Base-by-base conservation (phyloP, 83 land plant genomes). In the Thuja plicata region DNA sequence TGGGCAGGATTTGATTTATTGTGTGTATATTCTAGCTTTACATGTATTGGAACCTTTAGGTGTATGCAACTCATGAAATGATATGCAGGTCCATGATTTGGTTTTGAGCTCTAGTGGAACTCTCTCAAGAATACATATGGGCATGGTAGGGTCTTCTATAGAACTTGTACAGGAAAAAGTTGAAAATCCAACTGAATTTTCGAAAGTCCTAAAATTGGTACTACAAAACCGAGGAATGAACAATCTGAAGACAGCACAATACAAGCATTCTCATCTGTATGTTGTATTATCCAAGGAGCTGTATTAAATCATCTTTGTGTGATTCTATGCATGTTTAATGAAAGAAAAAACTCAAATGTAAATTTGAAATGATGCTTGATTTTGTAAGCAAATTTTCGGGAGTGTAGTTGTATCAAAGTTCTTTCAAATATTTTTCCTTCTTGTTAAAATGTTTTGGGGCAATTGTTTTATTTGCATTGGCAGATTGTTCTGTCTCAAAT, bases 171-270 rank as follows among this genome's bases (percentile, higher is more conserved):
- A 94, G 45, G 98, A 96, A 86, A 93, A 92, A 88, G 92, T 95
- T 86, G 96, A 93, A 21, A 98, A 94, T 90, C 98, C 99, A 35
- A 82, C 94, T 71, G 99, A 94, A 24, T 98, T 97, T 92, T 89
- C 93, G 12, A 92, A 93, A 88, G 88, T 96, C 15, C 92, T 95
- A 78, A 97, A 93, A 89, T 82, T 91, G 5, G 99, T 93, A 40
- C 81, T 93, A 77, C 93, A 94, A 86, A 92, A 85, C 90, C 99
- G 97, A 74, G 95, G 94, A 60, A 83, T 87, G 43, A 94, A 97
- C 87, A 77, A 55, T 34, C 82, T 57, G 48, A 40, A 40, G n/a
- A n/a, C 24, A 46, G 55, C 27, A 66, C 93, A 91, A 89, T 71
- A 88, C 86, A 94, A 87, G 80, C 93, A 92, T 43, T 96, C 98